Evolutionary conservation across 2,329 filamentous ascomycete genomes (phyloP), one percentile per base, ranked within the genome.

Genomic region (Diaporthe helianthi): DNA sequence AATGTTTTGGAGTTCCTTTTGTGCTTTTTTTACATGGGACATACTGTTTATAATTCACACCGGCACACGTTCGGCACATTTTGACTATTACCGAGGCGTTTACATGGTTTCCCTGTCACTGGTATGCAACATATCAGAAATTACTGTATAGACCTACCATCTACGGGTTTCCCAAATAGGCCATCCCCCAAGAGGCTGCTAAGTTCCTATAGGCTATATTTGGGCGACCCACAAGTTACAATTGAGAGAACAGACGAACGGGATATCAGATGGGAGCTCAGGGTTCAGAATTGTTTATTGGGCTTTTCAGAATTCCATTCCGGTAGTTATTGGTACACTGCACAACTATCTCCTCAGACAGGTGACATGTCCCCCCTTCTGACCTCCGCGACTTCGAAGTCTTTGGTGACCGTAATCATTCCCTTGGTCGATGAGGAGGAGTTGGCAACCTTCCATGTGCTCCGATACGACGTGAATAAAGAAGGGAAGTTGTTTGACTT

Each of bases 401-500:
- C 65, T 24, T 52, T 61, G 7, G 65, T 68, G 33, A 68, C 54
- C 7, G 65, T 67, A 10, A 67, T 55, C 19, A 58, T 58, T 1
- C 65, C 65, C 46, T 6, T 38, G 1, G 54, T 52, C n/a, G 33
- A 49, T 3, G 54, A 17, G 7, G 65, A 67, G 17, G 65, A 51
- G 52, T 22, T 31, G 10, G 3, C 52, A 22, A 29, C 19, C 41
- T 67, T 60, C 38, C 44, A 55, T 1, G 29, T 46, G 58, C 58
- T 61, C 3, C 58, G 19, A 3, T 1, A 26, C 4, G 65, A 38
- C 22, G 41, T 5, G 46, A 63, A 61, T 13, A 68, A 38, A 2
- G 53, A 61, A 15, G 65, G 55, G 54, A 68, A 68, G 54, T 68
- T 68, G 65, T 24, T 49, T 1, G 53, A 33, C 24, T 44, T 61